Evolutionary conservation across 768 basidiomycete genomes (phyloP).

Genomic region (Agaricus subrufescens): DNA sequence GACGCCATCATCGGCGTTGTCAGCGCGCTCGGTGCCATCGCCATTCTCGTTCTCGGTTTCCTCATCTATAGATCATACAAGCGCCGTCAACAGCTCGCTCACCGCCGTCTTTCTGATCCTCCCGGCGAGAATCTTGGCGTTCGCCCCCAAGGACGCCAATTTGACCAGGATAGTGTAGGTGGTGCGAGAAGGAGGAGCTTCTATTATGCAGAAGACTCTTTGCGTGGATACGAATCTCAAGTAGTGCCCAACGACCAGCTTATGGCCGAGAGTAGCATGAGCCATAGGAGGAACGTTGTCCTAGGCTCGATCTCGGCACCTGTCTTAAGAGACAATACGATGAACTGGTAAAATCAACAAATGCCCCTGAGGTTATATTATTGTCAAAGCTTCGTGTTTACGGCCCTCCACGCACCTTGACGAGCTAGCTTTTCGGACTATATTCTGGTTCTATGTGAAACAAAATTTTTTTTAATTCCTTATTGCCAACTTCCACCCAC

Average conservation of each 20-base stretch:
- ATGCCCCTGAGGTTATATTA: neutral
- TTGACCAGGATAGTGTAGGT: constrained; percentile 73
- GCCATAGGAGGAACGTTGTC: constrained; percentile 54
- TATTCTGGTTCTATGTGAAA: neutral
- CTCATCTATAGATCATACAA: constrained; percentile 68
- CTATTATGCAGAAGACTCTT: constrained; percentile 83
- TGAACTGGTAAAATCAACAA: constrained; percentile 61
- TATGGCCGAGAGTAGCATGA: constrained; percentile 17
- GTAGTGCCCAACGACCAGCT: constrained; percentile 7
- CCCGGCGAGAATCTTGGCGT: constrained; percentile 34
- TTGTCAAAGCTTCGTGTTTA: neutral
- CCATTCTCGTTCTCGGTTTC: constrained; percentile 65
- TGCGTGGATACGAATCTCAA: constrained; percentile 52
- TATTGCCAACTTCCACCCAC: neutral
- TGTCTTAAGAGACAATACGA: constrained; percentile 73
- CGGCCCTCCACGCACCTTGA: neutral
- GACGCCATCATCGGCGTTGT: constrained; percentile 93
- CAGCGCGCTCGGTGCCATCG: constrained; percentile 73
- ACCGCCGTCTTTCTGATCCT: constrained; percentile 66
- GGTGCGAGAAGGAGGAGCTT: constrained; percentile 72
- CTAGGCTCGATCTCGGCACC: constrained; percentile 72
- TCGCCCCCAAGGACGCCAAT: constrained; percentile 63
- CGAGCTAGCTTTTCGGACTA: neutral
- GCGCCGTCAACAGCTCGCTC: constrained; percentile 62
- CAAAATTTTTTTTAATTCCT: neutral